Evolutionary conservation across 2,329 filamentous ascomycete genomes (phyloP).

Genomic region (Microsporum canis): DNA sequence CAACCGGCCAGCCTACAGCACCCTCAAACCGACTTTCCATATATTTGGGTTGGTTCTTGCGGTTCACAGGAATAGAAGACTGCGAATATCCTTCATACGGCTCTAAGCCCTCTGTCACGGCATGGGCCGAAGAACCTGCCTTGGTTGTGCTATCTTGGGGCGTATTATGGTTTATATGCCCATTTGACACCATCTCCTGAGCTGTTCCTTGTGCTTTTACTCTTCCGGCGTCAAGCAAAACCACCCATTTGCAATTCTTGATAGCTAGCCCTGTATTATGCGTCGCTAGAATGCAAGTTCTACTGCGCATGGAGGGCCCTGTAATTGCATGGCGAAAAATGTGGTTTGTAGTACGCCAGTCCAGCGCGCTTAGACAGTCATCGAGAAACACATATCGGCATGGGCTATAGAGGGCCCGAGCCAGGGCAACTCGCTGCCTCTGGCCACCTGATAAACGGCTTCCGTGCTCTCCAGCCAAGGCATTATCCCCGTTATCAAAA

Average conservation of each 20-base stretch:
- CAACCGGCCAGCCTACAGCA: too few species aligned
- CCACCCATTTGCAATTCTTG: slow-evolving; percentile 35
- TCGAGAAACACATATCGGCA: slow-evolving; percentile 46
- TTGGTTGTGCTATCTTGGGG: slow-evolving; percentile 40
- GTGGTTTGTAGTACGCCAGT: slow-evolving; percentile 52
- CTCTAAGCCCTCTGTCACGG: not conserved
- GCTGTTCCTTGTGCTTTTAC: not conserved
- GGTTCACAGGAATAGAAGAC: too few species aligned
- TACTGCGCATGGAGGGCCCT: slow-evolving; percentile 43
- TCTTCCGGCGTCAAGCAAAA: not conserved
- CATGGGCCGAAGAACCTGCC: slow-evolving; percentile 36
- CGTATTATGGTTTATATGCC: slow-evolving; percentile 48
- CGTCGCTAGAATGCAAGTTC: slow-evolving; percentile 50
- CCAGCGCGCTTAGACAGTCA: slow-evolving; percentile 48
- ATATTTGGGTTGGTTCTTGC: too few species aligned
- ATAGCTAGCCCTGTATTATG: slow-evolving; percentile 60
- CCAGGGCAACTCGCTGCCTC: slow-evolving; percentile 49
- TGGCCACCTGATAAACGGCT: slow-evolving; percentile 51
- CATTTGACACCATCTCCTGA: slow-evolving; percentile 60
- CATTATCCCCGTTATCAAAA: slow-evolving; percentile 54
- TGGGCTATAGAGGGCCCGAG: slow-evolving; percentile 48
- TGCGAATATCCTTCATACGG: not conserved
- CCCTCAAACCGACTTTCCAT: too few species aligned
- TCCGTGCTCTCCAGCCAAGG: slow-evolving; percentile 50
- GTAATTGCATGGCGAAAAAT: slow-evolving; percentile 48